Conservation (phyloP, 2,329 filamentous ascomycete genomes). For the Monosporascus sp. region DNA sequence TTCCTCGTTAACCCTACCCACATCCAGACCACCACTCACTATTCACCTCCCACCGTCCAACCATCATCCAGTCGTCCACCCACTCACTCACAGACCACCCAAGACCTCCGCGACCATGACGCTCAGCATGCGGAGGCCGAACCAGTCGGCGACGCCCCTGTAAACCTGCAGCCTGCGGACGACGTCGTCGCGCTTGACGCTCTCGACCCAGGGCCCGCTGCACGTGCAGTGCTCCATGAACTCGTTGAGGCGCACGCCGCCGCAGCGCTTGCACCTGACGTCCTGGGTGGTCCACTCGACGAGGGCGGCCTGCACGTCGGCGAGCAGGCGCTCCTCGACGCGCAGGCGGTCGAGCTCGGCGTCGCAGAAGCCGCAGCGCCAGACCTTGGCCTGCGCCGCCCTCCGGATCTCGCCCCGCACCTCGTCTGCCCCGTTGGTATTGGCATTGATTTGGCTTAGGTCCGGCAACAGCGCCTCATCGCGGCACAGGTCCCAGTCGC, state of each 20-base stretch:
- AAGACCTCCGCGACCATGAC: conserved; percentile 65
- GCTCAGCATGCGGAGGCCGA: conserved; percentile 75
- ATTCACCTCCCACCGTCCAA: too few relatives aligned
- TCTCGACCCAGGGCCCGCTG: conserved; percentile 77
- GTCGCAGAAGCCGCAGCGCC: conserved; percentile 74
- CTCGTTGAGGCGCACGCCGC: conserved; percentile 77
- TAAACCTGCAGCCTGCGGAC: conserved; percentile 64
- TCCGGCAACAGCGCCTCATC: conserved; percentile 74
- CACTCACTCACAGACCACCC: conserved; percentile 14
- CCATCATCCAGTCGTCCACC: too few relatives aligned
- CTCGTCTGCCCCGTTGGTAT: conserved; percentile 5
- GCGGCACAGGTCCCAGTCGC: conserved; percentile 87
- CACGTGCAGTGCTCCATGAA: conserved; percentile 97
- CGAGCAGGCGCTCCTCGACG: conserved; percentile 80
- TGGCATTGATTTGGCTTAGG: conserved; percentile 15
- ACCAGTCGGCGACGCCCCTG: conserved; percentile 69
- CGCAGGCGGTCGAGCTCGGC: conserved; percentile 70
- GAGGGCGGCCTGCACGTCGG: conserved; percentile 67
- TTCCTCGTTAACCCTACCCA: too few relatives aligned
- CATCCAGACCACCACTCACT: too few relatives aligned
- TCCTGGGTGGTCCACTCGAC: conserved; percentile 87
- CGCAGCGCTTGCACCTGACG: conserved; percentile 69
- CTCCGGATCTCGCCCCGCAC: conserved; percentile 13
- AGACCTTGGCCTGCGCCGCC: conserved; percentile 42
- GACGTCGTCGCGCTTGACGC: conserved; percentile 62